phyloP scores from a whole-genome alignment of 2,329 filamentous ascomycete genomes.

The Mariannaea sp. region DNA sequence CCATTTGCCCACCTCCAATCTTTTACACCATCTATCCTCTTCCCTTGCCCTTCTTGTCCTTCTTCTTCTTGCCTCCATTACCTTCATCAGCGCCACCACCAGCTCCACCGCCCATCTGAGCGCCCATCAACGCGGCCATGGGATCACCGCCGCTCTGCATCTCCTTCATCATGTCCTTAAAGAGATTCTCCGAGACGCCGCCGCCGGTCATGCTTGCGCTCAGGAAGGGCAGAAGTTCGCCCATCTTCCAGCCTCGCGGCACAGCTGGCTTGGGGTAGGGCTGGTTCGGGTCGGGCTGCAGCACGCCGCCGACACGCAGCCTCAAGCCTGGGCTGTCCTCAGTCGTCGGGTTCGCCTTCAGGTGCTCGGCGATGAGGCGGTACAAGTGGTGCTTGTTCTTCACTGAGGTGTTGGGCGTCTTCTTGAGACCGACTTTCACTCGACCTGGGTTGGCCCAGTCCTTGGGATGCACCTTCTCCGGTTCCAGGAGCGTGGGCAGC shows the following conservation, averaged over 20 bases:
- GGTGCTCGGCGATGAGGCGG: conserved; percentile 75
- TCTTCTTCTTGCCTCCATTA: conserved; percentile 47
- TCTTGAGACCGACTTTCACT: conserved; percentile 73
- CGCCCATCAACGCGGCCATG: conserved; percentile 51
- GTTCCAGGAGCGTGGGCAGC: conserved; percentile 80
- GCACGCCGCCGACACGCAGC: conserved; percentile 74
- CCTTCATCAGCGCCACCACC: conserved; percentile 37
- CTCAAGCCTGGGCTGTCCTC: conserved; percentile 69
- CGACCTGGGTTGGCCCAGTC: conserved; percentile 97
- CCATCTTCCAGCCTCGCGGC: conserved; percentile 91
- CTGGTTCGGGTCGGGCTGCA: conserved; percentile 64
- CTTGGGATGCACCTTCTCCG: conserved; percentile 89
- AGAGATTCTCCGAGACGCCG: conserved; percentile 90
- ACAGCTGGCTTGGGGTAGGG: conserved; percentile 73
- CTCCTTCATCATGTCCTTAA: conserved; percentile 96
- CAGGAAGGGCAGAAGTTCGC: conserved; percentile 80
- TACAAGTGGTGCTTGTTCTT: conserved; percentile 88
- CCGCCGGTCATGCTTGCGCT: conserved; percentile 90
- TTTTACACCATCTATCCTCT: conserved; percentile 40
- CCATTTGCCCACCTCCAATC: too few relatives aligned
- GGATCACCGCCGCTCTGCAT: conserved; percentile 65
- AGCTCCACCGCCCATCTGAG: conserved; percentile 37
- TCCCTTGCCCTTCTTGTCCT: conserved; percentile 56
- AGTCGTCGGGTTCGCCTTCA: conserved; percentile 78
- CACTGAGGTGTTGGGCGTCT: conserved; percentile 45